Conservation (phyloP, 192 early-diverging fungal genomes). For the Spizellomyces punctatus region DNA sequence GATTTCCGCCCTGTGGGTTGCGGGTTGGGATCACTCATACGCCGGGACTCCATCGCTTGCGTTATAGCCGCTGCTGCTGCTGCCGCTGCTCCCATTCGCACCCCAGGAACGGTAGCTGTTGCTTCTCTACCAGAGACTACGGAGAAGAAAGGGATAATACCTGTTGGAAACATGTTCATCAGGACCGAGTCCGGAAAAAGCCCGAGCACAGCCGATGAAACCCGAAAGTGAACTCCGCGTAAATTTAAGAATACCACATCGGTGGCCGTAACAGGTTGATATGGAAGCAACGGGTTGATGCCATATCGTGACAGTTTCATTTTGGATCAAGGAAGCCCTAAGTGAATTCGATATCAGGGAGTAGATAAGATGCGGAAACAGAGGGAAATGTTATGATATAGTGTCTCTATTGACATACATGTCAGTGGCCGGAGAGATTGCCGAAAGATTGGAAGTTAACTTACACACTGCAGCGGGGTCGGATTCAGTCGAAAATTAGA, state of each 20-base stretch:
- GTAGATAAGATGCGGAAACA: no score
- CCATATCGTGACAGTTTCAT: not conserved
- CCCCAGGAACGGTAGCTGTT: constrained; percentile 9
- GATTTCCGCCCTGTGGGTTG: constrained; percentile 1
- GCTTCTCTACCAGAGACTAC: constrained; percentile 9
- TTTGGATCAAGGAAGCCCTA: no score
- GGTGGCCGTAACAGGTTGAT: constrained; percentile 13
- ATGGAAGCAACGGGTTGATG: not conserved
- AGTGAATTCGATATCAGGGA: no score
- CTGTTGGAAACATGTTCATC: constrained; percentile 30
- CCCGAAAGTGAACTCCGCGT: constrained; percentile 25
- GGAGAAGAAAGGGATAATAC: constrained; percentile 30
- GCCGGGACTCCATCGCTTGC: constrained; percentile 2
- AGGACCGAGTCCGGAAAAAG: constrained; percentile 37
- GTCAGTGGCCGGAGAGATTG: no score
- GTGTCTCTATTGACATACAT: no score
- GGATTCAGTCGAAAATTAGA: no score
- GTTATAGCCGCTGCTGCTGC: not conserved
- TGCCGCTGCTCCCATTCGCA: constrained; percentile 4
- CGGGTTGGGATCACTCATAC: not conserved
- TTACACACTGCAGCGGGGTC: no score
- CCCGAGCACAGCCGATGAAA: constrained; percentile 27
- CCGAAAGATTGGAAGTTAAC: no score
- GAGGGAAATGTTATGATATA: no score
- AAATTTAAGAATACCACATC: constrained; percentile 35